Conservation (phyloP, 305 asterid genomes). For the Petunia hybrid region DNA sequence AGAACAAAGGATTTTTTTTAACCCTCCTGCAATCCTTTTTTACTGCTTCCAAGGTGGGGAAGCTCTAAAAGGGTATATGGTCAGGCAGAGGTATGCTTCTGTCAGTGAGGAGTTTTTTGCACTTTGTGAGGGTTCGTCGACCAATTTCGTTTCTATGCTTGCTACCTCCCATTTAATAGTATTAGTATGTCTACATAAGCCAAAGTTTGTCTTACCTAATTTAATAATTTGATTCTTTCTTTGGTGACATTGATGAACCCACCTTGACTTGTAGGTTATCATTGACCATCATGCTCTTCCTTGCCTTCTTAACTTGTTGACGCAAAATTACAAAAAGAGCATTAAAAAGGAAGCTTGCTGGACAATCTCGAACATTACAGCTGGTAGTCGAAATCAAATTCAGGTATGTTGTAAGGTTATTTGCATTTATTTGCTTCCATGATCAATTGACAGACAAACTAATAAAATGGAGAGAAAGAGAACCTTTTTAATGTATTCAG, state of each 20-base stretch:
- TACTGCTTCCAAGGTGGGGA: constrained; percentile 18
- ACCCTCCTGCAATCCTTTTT: not conserved
- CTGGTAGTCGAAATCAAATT: constrained; percentile 66
- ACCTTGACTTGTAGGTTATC: constrained; percentile 49
- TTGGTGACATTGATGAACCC: constrained; percentile 1
- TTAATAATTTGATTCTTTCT: constrained; percentile 4
- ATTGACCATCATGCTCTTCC: constrained; percentile 64
- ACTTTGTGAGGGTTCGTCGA: not conserved
- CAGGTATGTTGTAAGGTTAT: constrained; percentile 45
- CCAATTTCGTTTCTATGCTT: not conserved
- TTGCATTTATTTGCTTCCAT: constrained; percentile 20
- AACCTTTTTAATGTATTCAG: not conserved
- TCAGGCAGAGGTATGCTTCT: not conserved
- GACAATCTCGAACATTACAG: constrained; percentile 79
- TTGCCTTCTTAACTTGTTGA: constrained; percentile 55
- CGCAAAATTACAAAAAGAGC: constrained; percentile 61
- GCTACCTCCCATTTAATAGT: not conserved
- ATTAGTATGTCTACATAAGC: not conserved
- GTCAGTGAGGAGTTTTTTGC: not conserved
- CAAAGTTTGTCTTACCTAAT: not conserved
- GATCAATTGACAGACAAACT: not conserved
- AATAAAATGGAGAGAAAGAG: not conserved
- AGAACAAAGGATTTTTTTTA: not conserved
- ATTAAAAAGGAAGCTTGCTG: constrained; percentile 75
- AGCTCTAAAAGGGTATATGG: constrained; percentile 3